Evolutionary conservation across 2,329 filamentous ascomycete genomes (phyloP).

Genomic region (Beauveria scarabaeidicola): DNA sequence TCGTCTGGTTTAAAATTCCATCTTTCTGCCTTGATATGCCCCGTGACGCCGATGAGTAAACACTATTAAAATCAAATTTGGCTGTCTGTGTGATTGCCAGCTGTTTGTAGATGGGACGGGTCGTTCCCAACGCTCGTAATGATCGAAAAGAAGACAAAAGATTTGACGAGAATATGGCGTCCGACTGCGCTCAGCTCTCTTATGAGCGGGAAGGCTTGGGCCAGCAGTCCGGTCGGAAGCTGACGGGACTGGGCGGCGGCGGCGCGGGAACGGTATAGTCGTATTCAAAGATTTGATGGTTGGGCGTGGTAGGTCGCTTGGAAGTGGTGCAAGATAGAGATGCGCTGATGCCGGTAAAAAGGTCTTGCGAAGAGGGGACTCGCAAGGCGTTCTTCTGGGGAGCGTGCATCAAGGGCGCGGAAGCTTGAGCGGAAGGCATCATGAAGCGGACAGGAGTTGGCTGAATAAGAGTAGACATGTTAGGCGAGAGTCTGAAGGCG

Average conservation of each 20-base stretch:
- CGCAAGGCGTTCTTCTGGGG: constrained; percentile 37
- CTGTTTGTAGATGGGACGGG: neutral
- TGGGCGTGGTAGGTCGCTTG: constrained; percentile 35
- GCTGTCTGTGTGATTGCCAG: neutral
- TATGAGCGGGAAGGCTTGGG: constrained; percentile 28
- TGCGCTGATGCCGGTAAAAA: constrained; percentile 45
- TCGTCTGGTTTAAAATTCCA: neutral
- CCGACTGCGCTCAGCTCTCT: constrained; percentile 3
- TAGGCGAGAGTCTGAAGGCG: neutral
- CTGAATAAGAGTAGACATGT: constrained; percentile 9
- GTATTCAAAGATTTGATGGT: constrained; percentile 44
- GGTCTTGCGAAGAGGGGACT: constrained; percentile 38
- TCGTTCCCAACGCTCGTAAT: neutral
- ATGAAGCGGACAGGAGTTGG: constrained; percentile 13
- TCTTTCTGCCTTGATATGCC: neutral
- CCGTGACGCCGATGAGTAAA: constrained; percentile 2
- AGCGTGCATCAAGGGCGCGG: constrained; percentile 36
- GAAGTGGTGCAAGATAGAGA: constrained; percentile 37
- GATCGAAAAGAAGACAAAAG: neutral
- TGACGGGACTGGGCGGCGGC: constrained; percentile 55
- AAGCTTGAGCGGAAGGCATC: constrained; percentile 26
- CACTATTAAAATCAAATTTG: neutral
- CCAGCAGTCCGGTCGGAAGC: constrained; percentile 51
- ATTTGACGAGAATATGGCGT: neutral
- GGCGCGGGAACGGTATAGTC: constrained; percentile 59